These are phyloP conservation scores for Abrus pulchellus DNA, from an alignment of 306 rosid species.

Conservation along the genomic window DNA sequence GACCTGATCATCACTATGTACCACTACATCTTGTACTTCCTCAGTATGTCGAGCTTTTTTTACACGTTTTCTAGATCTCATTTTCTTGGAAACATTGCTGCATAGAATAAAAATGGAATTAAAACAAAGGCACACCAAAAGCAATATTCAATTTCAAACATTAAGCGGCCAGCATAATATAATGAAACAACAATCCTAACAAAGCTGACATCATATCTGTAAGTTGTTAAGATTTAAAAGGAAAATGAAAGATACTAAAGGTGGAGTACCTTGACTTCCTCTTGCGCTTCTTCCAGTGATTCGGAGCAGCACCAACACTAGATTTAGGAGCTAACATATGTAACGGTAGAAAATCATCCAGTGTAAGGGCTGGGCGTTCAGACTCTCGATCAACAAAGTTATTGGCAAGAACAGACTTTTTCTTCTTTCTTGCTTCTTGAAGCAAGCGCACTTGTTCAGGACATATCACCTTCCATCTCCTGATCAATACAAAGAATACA, in stretches of 20 bases:
- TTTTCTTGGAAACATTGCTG: constrained; percentile 61
- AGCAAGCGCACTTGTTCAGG: constrained; percentile 78
- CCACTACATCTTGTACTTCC: constrained; percentile 36
- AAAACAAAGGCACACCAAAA: constrained; percentile 42
- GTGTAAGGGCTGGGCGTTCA: constrained; percentile 83
- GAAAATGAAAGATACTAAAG: neutral
- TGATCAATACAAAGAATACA: constrained; percentile 48
- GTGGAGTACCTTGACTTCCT: constrained; percentile 60
- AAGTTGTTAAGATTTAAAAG: constrained; percentile 31
- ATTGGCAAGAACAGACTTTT: constrained; percentile 64
- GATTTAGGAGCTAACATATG: constrained; percentile 45
- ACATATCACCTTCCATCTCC: constrained; percentile 86
- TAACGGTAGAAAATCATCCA: constrained; percentile 70
- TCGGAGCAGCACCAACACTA: constrained; percentile 42
- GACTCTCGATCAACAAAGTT: constrained; percentile 91
- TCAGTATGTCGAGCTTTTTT: constrained; percentile 45
- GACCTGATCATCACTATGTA: constrained; percentile 8
- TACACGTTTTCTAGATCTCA: constrained; percentile 47
- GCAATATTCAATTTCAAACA: constrained; percentile 37
- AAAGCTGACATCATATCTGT: constrained; percentile 29
- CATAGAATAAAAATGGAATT: constrained; percentile 44
- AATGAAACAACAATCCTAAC: constrained; percentile 36
- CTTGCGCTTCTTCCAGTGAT: constrained; percentile 49
- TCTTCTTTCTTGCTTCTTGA: constrained; percentile 75
- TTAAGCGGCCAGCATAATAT: neutral